Percentiles rank a stretch among this genome's conserved stretches.
phyloP scores from a whole-genome alignment of 2,329 filamentous ascomycete species.

The Hirsutella rhossiliensis region DNA sequence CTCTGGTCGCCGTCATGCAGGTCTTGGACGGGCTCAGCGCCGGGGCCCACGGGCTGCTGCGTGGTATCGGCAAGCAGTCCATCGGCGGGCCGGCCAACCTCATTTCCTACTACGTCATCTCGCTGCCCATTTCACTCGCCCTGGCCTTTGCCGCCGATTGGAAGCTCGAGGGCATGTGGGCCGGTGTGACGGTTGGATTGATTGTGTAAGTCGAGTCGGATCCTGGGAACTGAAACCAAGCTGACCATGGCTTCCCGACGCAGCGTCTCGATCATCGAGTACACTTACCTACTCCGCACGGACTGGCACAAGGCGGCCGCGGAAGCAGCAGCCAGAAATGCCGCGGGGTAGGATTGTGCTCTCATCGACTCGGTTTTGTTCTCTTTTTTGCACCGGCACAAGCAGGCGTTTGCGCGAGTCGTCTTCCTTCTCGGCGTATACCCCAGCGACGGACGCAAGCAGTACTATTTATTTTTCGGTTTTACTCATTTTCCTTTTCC shows the following conservation, averaged over 20 bases:
- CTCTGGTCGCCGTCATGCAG: slow-evolving; percentile 79
- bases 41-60: slow-evolving; percentile 71
- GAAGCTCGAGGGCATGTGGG: slow-evolving; percentile 74
- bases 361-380: too few species aligned
- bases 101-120: slow-evolving; percentile 75
- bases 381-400: too few species aligned
- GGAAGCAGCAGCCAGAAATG: slow-evolving; percentile 41
- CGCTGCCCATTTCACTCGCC: slow-evolving; percentile 71
- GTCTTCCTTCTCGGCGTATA: too few species aligned
- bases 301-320: slow-evolving; percentile 41
- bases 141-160: slow-evolving; percentile 66
- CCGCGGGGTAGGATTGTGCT: slow-evolving; percentile 22
- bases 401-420: too few species aligned
- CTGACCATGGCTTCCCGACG: not conserved
- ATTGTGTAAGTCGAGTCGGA: slow-evolving; percentile 32
- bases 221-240: not conserved
- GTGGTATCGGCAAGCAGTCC: slow-evolving; percentile 79
- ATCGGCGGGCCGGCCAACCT: slow-evolving; percentile 85
- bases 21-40: slow-evolving; percentile 74
- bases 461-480: too few species aligned
- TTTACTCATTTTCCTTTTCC: too few species aligned
- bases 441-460: too few species aligned
- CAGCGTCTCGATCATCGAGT: slow-evolving; percentile 42
- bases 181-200: slow-evolving; percentile 63
- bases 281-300: slow-evolving; percentile 35